These are phyloP conservation scores for Clohesyomyces aquaticus DNA, from an alignment of 495 filamentous ascomycete species.

Conservation along the genomic window DNA sequence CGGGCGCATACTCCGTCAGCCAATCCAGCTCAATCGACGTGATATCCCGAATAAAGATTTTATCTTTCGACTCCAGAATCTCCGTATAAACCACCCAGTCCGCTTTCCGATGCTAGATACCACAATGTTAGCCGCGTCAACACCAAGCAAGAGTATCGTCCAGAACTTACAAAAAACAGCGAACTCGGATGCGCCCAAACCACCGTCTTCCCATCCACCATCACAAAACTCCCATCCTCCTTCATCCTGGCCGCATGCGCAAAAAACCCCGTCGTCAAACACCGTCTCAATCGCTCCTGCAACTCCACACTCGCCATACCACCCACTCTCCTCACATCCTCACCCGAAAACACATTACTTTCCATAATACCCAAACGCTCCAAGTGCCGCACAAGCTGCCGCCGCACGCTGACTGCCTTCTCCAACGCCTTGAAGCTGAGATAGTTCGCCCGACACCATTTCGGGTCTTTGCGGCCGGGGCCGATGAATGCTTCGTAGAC, in stretches of 20 bases:
- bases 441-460: constrained; percentile 84
- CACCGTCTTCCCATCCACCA: constrained; percentile 70
- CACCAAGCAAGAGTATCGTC: too few relatives aligned
- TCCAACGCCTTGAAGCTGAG: constrained; percentile 84
- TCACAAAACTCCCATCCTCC: constrained; percentile 86
- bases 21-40: constrained; percentile 90
- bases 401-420: constrained; percentile 82
- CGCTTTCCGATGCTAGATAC: constrained; percentile 92
- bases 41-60: constrained; percentile 89
- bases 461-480: constrained; percentile 78
- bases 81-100: constrained; percentile 99
- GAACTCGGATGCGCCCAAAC: constrained; percentile 91
- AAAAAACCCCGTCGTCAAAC: constrained; percentile 90
- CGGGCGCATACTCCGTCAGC: constrained; percentile 85
- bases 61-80: constrained; percentile 86
- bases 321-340: constrained; percentile 44
- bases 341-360: constrained; percentile 52
- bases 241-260: constrained; percentile 96
- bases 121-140: too few relatives aligned
- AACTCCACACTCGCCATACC: constrained; percentile 48
- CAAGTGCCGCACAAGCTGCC: constrained; percentile 83
- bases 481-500: constrained; percentile 90
- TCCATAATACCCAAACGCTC: constrained; percentile 79
- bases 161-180: constrained; percentile 84
- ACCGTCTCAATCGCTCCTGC: constrained; percentile 77